Evolutionary conservation across 768 basidiomycete species (phyloP), one percentile per base, ranked within the genome.

Genomic region (Amanita pallidorosea): DNA sequence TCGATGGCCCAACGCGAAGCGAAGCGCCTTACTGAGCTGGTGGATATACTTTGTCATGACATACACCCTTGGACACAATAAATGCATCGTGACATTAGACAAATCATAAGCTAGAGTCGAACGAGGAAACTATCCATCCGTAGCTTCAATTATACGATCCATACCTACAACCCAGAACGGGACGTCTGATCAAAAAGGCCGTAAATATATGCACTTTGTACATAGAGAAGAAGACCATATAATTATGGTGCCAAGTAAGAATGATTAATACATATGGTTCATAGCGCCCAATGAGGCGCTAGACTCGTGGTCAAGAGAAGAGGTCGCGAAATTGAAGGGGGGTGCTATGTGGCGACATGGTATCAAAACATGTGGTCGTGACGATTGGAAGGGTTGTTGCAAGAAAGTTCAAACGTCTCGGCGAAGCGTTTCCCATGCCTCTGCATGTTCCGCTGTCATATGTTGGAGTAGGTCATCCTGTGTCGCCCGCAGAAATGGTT

Each of bases 1-100:
- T 80, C 77, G 0, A 62, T 82, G 55, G 83, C 82, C 1, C 60
- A 76, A 53, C 63, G 76, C 55, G 88, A 92, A 62, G 74, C 76
- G 9, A 61, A 64, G 9, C 75, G 85, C 45, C 66, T 90, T 55
- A 65, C 68, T 20, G 60, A 58, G 5, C 69, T 84, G 49, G 63
- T 91, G n/a, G 67, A 74, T 48, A 68, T 69, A 46, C 71, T 87
- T 48, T 70, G 79, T 18, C 59, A 70, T 37, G 59, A 57, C 2
- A 68, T 76, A 42, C 47, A 59, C 31, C 68, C 64, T 47, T 65
- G 56, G 63, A 54, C 0, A 1, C 31, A 11, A 31, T 29, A 29
- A 29, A 29, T 23, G 7, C 11, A 31, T 31, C 1, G 8, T 12
- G 11, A 31, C 11, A 31, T 31, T 31, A 3, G 9, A 9, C 31